Evolutionary conservation across 2,329 filamentous ascomycete species (phyloP).

Genomic region (Aspergillus brunneoviolaceus): DNA sequence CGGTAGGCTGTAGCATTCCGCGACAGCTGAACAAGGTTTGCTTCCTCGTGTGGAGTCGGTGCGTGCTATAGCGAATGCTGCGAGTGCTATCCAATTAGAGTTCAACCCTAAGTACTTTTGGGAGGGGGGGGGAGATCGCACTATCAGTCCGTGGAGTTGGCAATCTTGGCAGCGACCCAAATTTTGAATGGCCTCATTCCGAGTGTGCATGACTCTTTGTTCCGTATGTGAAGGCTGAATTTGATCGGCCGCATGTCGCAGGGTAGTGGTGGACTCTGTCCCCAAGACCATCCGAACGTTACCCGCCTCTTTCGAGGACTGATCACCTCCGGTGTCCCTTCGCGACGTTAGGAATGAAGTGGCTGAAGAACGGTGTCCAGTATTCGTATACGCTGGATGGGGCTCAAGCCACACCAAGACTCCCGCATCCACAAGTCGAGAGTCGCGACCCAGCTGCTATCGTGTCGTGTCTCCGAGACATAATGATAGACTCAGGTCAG

Average conservation of each 20-base stretch:
- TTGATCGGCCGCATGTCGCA: conserved; percentile 8
- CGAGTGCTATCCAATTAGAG: conserved; percentile 16
- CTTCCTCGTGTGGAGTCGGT: conserved; percentile 5
- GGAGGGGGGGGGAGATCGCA: neutral
- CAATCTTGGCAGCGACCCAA: conserved; percentile 1
- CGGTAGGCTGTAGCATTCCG: neutral
- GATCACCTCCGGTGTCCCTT: neutral
- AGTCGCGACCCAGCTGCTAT: neutral
- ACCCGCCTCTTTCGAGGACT: neutral
- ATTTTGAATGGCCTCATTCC: conserved; percentile 7
- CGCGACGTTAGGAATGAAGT: neutral
- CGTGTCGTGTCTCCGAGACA: neutral
- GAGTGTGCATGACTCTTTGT: conserved; percentile 5
- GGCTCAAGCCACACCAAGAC: neutral
- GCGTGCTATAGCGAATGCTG: conserved; percentile 1
- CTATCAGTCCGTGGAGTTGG: conserved; percentile 4
- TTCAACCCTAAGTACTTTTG: conserved; percentile 11
- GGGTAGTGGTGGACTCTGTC: neutral
- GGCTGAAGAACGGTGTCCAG: neutral
- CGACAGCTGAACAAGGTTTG: conserved; percentile 5
- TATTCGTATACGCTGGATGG: neutral
- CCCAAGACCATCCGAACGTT: neutral
- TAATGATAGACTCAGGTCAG: neutral
- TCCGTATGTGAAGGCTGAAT: neutral
- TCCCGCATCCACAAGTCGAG: neutral